Conservation (phyloP, 192 early-diverging fungal genomes). For the Geosiphon pyriformis region DNA sequence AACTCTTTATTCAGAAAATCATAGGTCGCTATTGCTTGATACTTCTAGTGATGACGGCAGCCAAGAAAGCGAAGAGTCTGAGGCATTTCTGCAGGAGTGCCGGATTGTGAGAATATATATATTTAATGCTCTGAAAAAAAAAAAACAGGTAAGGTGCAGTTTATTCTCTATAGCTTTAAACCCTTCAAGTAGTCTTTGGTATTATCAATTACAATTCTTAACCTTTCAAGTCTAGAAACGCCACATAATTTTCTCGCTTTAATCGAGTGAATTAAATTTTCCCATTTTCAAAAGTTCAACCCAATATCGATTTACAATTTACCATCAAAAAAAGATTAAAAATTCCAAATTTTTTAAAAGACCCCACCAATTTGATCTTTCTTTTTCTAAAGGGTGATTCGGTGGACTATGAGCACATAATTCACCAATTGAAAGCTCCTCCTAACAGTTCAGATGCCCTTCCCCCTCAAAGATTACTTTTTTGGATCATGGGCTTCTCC, state of each 20-base stretch:
- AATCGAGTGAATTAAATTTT: too few relatives aligned
- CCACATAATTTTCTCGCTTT: neutral
- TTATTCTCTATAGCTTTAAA: neutral
- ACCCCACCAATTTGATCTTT: neutral
- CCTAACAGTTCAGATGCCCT: neutral
- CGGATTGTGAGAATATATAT: neutral
- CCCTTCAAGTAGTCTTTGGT: neutral
- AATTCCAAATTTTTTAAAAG: neutral
- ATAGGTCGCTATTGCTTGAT: neutral
- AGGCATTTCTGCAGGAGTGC: neutral
- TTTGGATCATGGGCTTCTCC: neutral
- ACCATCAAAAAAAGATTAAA: too few relatives aligned
- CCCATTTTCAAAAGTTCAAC: too few relatives aligned
- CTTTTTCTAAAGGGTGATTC: neutral
- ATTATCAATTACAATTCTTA: neutral
- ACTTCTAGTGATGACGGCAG: neutral
- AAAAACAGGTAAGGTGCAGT: neutral
- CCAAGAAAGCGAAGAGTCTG: neutral
- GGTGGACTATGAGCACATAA: neutral
- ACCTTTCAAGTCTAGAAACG: neutral
- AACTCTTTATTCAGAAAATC: neutral
- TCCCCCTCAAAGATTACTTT: neutral
- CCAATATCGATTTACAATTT: too few relatives aligned
- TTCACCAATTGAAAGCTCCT: neutral
- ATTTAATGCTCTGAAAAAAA: neutral